A percentile compares a stretch with the other conserved stretches of the same genome.
Conservation (phyloP, 345 rosid genomes). For the Gossypium thurberi region DNA sequence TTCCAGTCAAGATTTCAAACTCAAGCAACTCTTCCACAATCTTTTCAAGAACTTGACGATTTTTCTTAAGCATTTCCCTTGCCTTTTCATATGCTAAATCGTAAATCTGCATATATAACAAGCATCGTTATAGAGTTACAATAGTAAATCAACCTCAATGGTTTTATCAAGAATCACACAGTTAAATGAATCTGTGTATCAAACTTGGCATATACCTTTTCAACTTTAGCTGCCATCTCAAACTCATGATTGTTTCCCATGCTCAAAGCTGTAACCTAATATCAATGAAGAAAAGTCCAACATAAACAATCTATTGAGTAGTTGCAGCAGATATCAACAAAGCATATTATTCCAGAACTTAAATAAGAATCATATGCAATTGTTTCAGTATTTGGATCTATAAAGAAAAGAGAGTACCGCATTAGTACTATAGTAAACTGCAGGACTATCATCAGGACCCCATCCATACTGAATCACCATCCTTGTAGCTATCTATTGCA, state of each 20-base stretch:
- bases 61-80: conserved; percentile 70
- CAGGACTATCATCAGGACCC: conserved; percentile 96
- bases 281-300: conserved; percentile 16
- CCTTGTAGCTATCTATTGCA: conserved; percentile 75
- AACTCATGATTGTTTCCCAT: conserved; percentile 78
- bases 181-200: conserved; percentile 2
- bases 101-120: conserved; percentile 46
- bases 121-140: background rate
- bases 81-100: conserved; percentile 77
- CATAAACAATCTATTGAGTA: conserved; percentile 5
- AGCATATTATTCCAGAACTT: background rate
- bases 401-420: conserved; percentile 52
- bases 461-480: conserved; percentile 97
- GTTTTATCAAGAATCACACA: background rate
- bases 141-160: background rate
- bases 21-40: conserved; percentile 84
- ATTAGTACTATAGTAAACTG: conserved; percentile 59
- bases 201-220: conserved; percentile 45
- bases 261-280: conserved; percentile 67
- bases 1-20: conserved; percentile 74
- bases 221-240: conserved; percentile 86
- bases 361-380: background rate
- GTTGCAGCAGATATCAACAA: background rate
- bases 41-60: conserved; percentile 68
- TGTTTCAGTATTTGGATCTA: background rate